Evolutionary conservation across 371 early-diverging fungal species (phyloP), one percentile per base, ranked within the genome.

Genomic region (Quaeritorhiza haematococci): DNA sequence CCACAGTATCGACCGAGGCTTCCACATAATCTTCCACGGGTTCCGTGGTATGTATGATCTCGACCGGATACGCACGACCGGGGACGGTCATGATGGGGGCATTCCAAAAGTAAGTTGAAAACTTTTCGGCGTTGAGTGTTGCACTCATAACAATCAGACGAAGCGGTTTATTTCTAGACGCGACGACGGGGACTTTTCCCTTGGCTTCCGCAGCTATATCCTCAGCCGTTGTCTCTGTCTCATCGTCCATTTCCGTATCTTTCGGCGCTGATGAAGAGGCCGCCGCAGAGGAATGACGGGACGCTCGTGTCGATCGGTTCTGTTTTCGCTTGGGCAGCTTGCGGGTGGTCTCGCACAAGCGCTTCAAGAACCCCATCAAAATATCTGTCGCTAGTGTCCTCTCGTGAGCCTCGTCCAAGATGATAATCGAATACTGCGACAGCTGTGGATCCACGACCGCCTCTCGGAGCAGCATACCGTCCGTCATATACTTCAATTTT

Each of bases 341-440:
- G n/a, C n/a, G n/a, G n/a, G n/a, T n/a, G n/a, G n/a, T 79, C 55
- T 65, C 68, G 55, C n/a, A 4, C 24, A 87, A 77, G 70, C 91
- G 85, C 71, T 94, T 94, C 61, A 96, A 72, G 48, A 96, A 73
- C 17, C 95, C 94, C 90, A 99, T 93, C 49, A 99, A 72, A 61
- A 99, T 89, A 75, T 98, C 99, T 10, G 97, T 97, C 26, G 72
- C 64, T 27, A 79, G 58, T 8, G 76, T 80, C 17, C 68, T 4
- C 79, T 99, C 99, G 84, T 99, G 99, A 30, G 97, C 98, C 74
- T 99, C 99, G 68, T 99, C 99, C 43, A 98, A 81, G 67, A 94
- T 86, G 44, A 99, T 83, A 24, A 92, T 87, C 24, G 93, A 91
- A 68, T 97, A 97, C 26, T 91, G 74, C 33, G 72, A 67, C 45